These are phyloP conservation scores for Hypoxylon cercidicola DNA, from an alignment of 495 filamentous ascomycete genomes.

Conservation along the genomic window DNA sequence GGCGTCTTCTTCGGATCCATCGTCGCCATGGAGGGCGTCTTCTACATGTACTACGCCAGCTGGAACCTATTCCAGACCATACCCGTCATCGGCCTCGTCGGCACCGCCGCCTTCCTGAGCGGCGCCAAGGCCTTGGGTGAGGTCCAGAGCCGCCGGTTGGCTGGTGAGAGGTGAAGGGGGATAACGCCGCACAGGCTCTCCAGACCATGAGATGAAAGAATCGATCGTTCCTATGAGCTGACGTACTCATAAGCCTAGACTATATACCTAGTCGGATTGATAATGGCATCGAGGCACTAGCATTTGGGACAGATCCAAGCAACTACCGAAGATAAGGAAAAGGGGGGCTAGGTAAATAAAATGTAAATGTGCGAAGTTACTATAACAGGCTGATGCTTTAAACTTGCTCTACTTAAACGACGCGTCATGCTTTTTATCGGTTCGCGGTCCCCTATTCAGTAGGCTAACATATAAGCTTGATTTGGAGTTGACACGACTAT, in stretches of 20 bases:
- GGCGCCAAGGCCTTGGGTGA: slow-evolving; percentile 92
- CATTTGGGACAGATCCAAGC: background rate
- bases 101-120: slow-evolving; percentile 80
- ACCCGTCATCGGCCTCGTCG: slow-evolving; percentile 74
- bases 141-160: slow-evolving; percentile 86
- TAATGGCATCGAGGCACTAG: background rate
- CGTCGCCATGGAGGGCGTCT: slow-evolving; percentile 85
- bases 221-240: background rate
- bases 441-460: no score
- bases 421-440: background rate
- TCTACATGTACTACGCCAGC: slow-evolving; percentile 91
- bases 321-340: slow-evolving; percentile 8
- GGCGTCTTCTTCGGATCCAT: slow-evolving; percentile 84
- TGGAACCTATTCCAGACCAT: slow-evolving; percentile 95
- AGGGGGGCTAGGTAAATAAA: slow-evolving; percentile 8
- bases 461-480: no score
- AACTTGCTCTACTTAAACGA: background rate
- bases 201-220: background rate
- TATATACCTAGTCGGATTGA: background rate
- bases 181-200: background rate
- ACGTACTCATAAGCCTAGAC: background rate
- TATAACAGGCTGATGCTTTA: background rate
- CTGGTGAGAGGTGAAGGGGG: slow-evolving; percentile 71
- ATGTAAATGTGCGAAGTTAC: slow-evolving; percentile 20
- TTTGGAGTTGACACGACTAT: no score